Base-by-base conservation (phyloP, 305 asterid species). In the Fraxinus baroniana region DNA sequence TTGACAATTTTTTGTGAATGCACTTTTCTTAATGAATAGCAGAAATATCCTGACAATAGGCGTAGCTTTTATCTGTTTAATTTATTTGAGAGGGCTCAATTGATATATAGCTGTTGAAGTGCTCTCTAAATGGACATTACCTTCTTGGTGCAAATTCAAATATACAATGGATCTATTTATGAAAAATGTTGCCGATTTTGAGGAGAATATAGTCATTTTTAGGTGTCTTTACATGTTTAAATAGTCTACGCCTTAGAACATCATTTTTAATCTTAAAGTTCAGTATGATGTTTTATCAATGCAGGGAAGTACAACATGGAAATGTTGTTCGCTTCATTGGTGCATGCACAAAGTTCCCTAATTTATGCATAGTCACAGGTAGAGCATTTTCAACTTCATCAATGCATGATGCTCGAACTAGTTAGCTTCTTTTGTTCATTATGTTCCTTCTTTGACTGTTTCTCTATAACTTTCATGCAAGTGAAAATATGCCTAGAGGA, bases 361-460 rank as follows among this genome's bases (percentile, higher is more conserved):
- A 93, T 83, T 87, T 93, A 84, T 91, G 94, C 89, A 94, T 94
- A 75, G 87, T 94, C 73, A 94, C 98, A 88, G 99, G 98, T 95
- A 87, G 62, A 72, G 26, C 76, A 33, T 82, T 82, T 86, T 80
- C 87, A 75, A 55, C 32, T 24, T 39, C 22, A 12, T 22, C 36
- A 39, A 62, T 57, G 49, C 55, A 37, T 64, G 6, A 78, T 82
- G 74, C 71, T 81, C 79, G 49, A 68, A 66, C 75, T 77, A 41
- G 79, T 72, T 70, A 70, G 36, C 20, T 76, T 78, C 55, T 46
- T 46, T 49, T 68, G 57, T 74, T 82, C 28, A 39, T 79, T 57
- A 41, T 77, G 22, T 80, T 76, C 77, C 73, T 55, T 39, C 20
- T 74, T n/a, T 22, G 49, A 30, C 15, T 36, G 37, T 49, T 49